phyloP scores from a whole-genome alignment of 1,284 basidiomycete genomes.

The Ceraceosorus guamensis region DNA sequence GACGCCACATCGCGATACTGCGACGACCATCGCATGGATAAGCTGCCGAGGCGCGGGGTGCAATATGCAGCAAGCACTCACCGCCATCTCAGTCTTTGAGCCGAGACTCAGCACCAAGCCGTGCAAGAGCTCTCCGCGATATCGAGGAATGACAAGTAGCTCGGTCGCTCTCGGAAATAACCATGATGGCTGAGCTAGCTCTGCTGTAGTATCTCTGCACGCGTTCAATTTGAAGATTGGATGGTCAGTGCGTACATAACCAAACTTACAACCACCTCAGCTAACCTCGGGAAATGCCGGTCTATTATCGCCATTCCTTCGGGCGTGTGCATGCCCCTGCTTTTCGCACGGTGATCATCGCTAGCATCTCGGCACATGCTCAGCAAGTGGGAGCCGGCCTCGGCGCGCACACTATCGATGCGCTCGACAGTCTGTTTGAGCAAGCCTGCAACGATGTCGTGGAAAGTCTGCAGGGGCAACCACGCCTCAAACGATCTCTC shows the following conservation, averaged over 20 bases:
- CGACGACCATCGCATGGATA: background rate
- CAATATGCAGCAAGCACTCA: background rate
- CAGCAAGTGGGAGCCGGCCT: constrained; percentile 2
- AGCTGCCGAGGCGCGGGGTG: background rate
- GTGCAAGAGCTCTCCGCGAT: constrained; percentile 1
- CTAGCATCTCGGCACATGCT: constrained; percentile 49
- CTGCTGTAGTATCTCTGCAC: background rate
- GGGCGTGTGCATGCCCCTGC: background rate
- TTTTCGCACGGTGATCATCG: background rate
- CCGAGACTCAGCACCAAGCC: constrained; percentile 7
- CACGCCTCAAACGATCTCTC: background rate
- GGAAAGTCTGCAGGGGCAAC: constrained; percentile 11
- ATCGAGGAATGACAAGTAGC: constrained; percentile 5
- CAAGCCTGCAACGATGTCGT: constrained; percentile 54
- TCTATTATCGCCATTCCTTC: background rate
- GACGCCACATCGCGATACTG: background rate
- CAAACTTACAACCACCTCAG: background rate
- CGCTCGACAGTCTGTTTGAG: constrained; percentile 84
- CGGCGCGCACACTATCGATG: constrained; percentile 56
- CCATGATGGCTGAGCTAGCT: constrained; percentile 1
- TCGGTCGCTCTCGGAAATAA: constrained; percentile 1
- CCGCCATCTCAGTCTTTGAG: background rate
- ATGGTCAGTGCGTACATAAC: background rate
- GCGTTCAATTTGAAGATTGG: background rate
- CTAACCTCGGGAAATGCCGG: background rate